phyloP scores from a whole-genome alignment of 1,284 basidiomycete species.

The Thecaphora thlaspeos region DNA sequence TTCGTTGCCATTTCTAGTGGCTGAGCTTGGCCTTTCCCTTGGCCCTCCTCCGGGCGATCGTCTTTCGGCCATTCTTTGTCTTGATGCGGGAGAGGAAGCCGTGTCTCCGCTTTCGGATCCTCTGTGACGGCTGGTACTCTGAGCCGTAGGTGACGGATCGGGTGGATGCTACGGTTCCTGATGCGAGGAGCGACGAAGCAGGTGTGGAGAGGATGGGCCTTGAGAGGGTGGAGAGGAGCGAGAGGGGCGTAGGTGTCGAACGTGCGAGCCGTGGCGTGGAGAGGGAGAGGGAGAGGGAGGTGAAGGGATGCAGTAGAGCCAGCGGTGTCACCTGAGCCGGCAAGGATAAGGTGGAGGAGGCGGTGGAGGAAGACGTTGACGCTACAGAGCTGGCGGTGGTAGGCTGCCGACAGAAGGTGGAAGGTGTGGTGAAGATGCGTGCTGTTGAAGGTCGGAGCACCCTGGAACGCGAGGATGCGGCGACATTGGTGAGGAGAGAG shows the following conservation, averaged over 20 bases:
- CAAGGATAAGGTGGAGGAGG: no score
- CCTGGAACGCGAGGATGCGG: slow-evolving; percentile 6
- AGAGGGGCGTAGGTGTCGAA: not conserved
- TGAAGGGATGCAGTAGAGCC: no score
- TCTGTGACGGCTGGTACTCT: slow-evolving; percentile 84
- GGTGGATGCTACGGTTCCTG: not conserved
- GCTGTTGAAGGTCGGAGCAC: slow-evolving; percentile 1
- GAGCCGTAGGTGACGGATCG: slow-evolving; percentile 62
- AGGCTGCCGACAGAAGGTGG: not conserved
- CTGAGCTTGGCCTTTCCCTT: slow-evolving; percentile 36
- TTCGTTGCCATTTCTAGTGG: no score
- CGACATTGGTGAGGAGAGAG: slow-evolving; percentile 4
- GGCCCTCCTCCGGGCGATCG: slow-evolving; percentile 60
- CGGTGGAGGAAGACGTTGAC: no score
- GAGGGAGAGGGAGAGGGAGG: not conserved
- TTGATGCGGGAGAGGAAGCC: slow-evolving; percentile 75
- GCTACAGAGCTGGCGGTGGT: no score
- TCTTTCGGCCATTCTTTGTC: slow-evolving; percentile 67
- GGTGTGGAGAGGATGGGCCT: slow-evolving; percentile 4
- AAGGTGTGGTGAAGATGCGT: not conserved
- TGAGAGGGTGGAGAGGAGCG: not conserved
- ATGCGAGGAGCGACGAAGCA: not conserved
- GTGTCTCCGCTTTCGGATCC: slow-evolving; percentile 82
- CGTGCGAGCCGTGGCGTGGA: not conserved
- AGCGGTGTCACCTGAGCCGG: not conserved